Percentiles rank a stretch among this genome's conserved stretches.
Evolutionary conservation across 2,329 filamentous ascomycete species (phyloP).

Genomic region (Colletotrichum spaethianum): DNA sequence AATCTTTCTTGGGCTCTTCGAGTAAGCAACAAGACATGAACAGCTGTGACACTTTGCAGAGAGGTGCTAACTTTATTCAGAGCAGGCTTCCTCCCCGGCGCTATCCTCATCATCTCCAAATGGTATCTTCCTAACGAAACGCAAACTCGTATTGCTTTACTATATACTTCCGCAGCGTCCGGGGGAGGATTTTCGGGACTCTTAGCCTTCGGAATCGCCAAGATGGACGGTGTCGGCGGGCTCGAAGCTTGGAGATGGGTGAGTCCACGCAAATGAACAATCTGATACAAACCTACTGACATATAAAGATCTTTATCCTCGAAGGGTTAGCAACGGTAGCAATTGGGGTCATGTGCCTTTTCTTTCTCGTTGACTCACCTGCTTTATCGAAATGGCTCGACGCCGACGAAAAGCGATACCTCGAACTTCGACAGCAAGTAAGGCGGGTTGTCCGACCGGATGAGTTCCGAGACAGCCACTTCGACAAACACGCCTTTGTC

Average conservation of each 20-base stretch:
- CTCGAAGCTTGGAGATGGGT: slow-evolving; percentile 63
- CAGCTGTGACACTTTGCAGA: neutral
- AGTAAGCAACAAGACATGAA: slow-evolving; percentile 43
- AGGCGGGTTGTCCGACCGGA: slow-evolving; percentile 45
- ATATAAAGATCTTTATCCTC: slow-evolving; percentile 63
- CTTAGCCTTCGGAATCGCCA: slow-evolving; percentile 59
- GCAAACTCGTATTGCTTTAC: slow-evolving; percentile 49
- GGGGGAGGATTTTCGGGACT: slow-evolving; percentile 62
- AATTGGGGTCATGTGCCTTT: slow-evolving; percentile 57
- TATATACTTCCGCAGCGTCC: slow-evolving; percentile 54
- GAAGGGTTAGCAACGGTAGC: slow-evolving; percentile 61
- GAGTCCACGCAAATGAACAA: neutral
- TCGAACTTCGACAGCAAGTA: slow-evolving; percentile 55
- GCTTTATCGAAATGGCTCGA: slow-evolving; percentile 54
- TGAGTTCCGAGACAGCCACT: slow-evolving; percentile 48
- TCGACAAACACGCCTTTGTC: slow-evolving; percentile 52
- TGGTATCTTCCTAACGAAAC: slow-evolving; percentile 52
- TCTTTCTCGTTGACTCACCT: slow-evolving; percentile 62
- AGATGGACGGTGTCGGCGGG: slow-evolving; percentile 61
- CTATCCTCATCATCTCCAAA: slow-evolving; percentile 50
- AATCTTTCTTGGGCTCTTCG: slow-evolving; percentile 56
- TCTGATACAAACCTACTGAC: neutral
- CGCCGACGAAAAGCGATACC: slow-evolving; percentile 56
- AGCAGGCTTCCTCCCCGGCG: slow-evolving; percentile 51
- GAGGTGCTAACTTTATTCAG: slow-evolving; percentile 39